Evolutionary conservation across 306 rosid genomes (phyloP).

Genomic region (Macrotyloma uniflorum): DNA sequence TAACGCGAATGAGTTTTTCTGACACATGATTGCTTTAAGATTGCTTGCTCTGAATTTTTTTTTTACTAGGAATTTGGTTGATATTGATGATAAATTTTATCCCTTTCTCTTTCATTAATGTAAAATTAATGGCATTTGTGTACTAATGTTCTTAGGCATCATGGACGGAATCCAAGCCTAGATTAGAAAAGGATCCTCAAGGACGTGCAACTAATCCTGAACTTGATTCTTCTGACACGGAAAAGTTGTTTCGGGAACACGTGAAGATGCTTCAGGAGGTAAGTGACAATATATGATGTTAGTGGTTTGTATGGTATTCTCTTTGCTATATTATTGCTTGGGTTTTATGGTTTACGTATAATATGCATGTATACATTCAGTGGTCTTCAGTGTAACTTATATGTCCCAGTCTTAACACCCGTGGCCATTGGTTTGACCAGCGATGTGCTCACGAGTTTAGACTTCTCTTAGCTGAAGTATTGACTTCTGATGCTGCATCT

Average conservation of each 20-base stretch:
- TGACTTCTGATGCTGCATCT: slow-evolving; percentile 68
- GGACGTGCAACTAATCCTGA: slow-evolving; percentile 83
- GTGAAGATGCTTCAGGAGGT: slow-evolving; percentile 93
- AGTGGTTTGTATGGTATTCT: background rate
- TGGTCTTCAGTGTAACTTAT: background rate
- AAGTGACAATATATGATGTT: slow-evolving; percentile 35
- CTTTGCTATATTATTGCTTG: background rate
- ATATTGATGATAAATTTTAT: slow-evolving; percentile 14
- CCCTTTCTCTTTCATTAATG: background rate
- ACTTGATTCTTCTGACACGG: slow-evolving; percentile 76
- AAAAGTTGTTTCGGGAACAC: slow-evolving; percentile 89
- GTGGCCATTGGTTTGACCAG: slow-evolving; percentile 48
- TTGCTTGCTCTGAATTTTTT: slow-evolving; percentile 4
- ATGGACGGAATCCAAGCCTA: slow-evolving; percentile 86
- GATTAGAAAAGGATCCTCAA: slow-evolving; percentile 88
- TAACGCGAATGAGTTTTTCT: background rate
- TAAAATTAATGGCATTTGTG: background rate
- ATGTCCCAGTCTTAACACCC: slow-evolving; percentile 32
- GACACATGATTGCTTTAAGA: background rate
- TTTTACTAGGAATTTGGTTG: slow-evolving; percentile 12
- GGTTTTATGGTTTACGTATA: background rate
- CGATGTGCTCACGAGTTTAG: slow-evolving; percentile 81
- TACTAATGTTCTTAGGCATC: slow-evolving; percentile 66
- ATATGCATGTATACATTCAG: background rate
- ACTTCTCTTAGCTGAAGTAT: slow-evolving; percentile 68